These are phyloP conservation scores for Monosporozyma siamensis DNA, from an alignment of 805 yeast genomes.

Conservation along the genomic window DNA sequence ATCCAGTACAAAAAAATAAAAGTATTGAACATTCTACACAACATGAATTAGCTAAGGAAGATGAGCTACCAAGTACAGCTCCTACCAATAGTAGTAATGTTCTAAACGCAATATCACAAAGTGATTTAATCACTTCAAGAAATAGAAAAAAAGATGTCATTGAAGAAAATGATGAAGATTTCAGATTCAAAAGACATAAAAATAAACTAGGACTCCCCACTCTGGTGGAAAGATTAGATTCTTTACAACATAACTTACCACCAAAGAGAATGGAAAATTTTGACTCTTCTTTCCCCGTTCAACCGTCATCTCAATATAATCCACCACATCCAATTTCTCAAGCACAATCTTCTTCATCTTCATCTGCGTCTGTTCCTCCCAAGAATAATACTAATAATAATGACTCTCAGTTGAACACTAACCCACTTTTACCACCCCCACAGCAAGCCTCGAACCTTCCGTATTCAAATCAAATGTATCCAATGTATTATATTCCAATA, in stretches of 20 bases:
- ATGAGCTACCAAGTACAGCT: conserved; percentile 1
- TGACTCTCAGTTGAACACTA: not conserved
- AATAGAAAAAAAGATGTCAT: conserved; percentile 6
- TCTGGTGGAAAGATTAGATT: conserved; percentile 26
- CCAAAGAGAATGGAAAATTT: conserved; percentile 29
- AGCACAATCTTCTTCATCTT: no score
- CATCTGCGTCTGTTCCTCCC: no score
- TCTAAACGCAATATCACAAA: not conserved
- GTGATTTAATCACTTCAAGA: conserved; percentile 5
- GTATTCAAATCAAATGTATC: conserved; percentile 2
- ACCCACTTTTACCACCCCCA: not conserved
- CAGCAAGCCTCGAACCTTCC: not conserved
- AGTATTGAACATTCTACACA: conserved; percentile 1
- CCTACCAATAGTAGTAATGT: not conserved
- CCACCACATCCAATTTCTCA: no score
- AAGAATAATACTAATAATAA: no score
- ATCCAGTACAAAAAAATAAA: not conserved
- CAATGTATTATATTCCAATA: conserved; percentile 12
- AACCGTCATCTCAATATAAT: not conserved
- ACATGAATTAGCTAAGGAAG: not conserved
- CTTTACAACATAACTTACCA: conserved; percentile 20
- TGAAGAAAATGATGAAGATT: conserved; percentile 25
- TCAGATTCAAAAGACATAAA: conserved; percentile 27
- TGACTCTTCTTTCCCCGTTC: conserved; percentile 20
- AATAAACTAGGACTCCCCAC: conserved; percentile 21